Evolutionary conservation across 2,329 filamentous ascomycete species (phyloP).

Genomic region (Pseudopyrenochaeta lycopersici): DNA sequence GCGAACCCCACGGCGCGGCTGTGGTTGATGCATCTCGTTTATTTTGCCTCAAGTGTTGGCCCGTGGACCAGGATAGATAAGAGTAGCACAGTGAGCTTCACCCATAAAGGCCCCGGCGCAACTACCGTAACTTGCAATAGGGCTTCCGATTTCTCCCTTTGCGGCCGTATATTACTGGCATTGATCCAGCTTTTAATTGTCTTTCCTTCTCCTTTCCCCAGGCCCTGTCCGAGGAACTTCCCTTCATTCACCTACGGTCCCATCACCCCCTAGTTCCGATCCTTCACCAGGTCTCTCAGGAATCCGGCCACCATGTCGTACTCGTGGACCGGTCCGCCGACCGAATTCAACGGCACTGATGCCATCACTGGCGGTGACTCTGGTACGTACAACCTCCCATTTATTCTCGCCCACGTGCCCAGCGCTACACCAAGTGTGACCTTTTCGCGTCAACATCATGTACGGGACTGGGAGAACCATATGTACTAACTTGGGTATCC

Average conservation of each 20-base stretch:
- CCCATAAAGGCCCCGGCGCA: constrained; percentile 44
- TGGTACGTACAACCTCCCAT: constrained; percentile 63
- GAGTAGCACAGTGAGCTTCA: constrained; percentile 43
- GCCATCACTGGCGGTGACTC: constrained; percentile 76
- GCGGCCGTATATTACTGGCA: constrained; percentile 41
- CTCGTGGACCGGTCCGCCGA: constrained; percentile 57
- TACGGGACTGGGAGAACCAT: not conserved
- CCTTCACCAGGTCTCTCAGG: constrained; percentile 15
- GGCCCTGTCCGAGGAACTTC: constrained; percentile 21
- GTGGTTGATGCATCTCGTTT: constrained; percentile 45
- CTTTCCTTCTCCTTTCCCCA: constrained; percentile 17
- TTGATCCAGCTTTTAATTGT: constrained; percentile 27
- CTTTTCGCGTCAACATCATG: not conserved
- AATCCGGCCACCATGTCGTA: constrained; percentile 56
- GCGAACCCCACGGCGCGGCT: constrained; percentile 50
- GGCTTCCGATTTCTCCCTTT: constrained; percentile 42
- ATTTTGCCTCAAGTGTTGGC: constrained; percentile 44
- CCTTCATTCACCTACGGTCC: constrained; percentile 6
- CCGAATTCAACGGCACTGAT: constrained; percentile 64
- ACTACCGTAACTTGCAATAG: constrained; percentile 40
- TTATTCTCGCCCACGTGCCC: constrained; percentile 31
- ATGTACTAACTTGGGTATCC: constrained; percentile 16
- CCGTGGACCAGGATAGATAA: constrained; percentile 50
- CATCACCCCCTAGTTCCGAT: constrained; percentile 11
- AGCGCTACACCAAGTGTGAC: constrained; percentile 15